Evolutionary conservation across 2,329 filamentous ascomycete genomes (phyloP), one percentile per base, ranked within the genome.

Genomic region (Alternaria panax): DNA sequence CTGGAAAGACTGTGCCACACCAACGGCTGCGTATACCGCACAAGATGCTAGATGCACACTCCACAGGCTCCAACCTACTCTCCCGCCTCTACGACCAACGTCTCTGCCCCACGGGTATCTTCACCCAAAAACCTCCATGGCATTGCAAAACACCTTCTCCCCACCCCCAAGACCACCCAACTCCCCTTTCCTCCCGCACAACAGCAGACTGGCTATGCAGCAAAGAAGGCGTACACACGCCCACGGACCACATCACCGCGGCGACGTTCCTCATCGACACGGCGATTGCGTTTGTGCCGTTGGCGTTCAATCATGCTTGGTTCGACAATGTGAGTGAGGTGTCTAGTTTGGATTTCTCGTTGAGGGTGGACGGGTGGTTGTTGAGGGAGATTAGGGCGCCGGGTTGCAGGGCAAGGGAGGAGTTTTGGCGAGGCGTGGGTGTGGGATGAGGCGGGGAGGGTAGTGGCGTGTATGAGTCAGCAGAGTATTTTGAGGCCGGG

Each of bases 401-500:
- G 9, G 9, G 72, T 72, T 1, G 83, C 71, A 1, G 78, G 73
- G 0, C 72, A 73, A 22, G 83, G 82, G 2, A 72, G 84, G 27
- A 79, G 81, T 2, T 85, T 78, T 66, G 72, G 74, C 1, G 83
- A 85, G 71, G 72, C 67, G 0, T 76, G 79, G 56, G 42, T 86
- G 3, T 85, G 78, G 77, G 79, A 84, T 67, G 72, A 75, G 53
- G 55, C 76, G 34, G 82, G 83, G 0, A 78, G 72, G 40, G 64
- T 84, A 63, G 71, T 85, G 1, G 83, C 82, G 14, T 76, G 67
- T 42, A 83, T 84, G 80, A 83, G 79, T 9, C 83, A 85, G 73
- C 81, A 84, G 73, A 67, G 69, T 54, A 79, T 78, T 27, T 32
- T 77, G 69, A 68, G 76, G 56, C 69, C 70, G 53, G 48, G 38